Base-by-base conservation (phyloP, 2,329 filamentous ascomycete species). In the Fusarium nematophilum region DNA sequence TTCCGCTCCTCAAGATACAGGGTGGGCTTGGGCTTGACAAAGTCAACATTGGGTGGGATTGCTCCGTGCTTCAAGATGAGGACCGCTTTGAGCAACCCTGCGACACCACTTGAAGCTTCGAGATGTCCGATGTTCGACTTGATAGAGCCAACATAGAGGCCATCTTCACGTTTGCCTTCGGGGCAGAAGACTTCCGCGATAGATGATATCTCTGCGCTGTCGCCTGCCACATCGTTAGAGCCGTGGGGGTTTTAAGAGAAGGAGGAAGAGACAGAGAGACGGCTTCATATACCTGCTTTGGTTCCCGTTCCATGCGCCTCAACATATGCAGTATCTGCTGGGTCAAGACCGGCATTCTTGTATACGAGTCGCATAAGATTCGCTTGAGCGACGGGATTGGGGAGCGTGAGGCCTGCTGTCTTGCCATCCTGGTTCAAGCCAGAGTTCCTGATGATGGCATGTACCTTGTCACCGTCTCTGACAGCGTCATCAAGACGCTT, bases 401-500 rank as follows among this genome's bases (percentile, higher is more conserved):
- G 81, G 34, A 76, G 68, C 0, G 78, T 79, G 34, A 82, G 75
- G 0, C 78, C 58, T 5, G 33, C 47, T 25, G 58, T 56, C 46
- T 57, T 55, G 25, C 54, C 54, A 6, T 58, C 43, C 6, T 56
- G 36, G 44, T 54, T 50, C 30, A 59, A 23, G 18, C 58, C 58
- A 23, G 58, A 59, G 37, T 79, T 4, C 73, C 75, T 67, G 47
- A 78, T 78, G 27, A 71, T 50, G 0, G 70, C 58, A 27, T 55
- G 58, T 8, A 62, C 36, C 11, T 47, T 69, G 64, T 83, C 78
- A 4, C 75, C 74, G 29, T 79, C 79, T 5, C 53, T 60, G 4
- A 82, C 33, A 5, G 81, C 81, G 38, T 77, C 72, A 9, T 72
- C 70, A 1, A 83, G 65, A 1, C 67, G 73, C 65, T 83, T 83